A percentile compares a stretch with the other conserved stretches of the same genome.
These are phyloP conservation scores for Xylariaceae sp. DNA, from an alignment of 2,329 filamentous ascomycete species.

Conservation along the genomic window DNA sequence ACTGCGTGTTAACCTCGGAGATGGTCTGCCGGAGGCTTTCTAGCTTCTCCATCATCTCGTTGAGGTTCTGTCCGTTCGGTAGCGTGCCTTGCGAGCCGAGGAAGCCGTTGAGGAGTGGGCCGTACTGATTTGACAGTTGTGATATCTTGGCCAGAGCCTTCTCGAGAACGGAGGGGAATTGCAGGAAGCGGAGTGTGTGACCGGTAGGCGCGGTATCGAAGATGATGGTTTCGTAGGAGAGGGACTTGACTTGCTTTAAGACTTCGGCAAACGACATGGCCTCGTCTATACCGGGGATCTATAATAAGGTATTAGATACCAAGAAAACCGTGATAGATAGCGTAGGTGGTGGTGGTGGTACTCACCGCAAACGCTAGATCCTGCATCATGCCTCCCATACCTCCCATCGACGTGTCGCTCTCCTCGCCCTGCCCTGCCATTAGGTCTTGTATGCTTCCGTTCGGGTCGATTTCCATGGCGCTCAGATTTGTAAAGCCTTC, in stretches of 20 bases:
- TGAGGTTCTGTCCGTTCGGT: conserved; percentile 89
- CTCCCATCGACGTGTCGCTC: conserved; percentile 55
- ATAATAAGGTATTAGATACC: conserved; percentile 17
- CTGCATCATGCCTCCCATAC: conserved; percentile 96
- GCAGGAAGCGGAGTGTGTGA: conserved; percentile 96
- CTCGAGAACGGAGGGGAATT: conserved; percentile 97
- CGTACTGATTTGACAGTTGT: conserved; percentile 91
- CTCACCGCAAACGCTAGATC: conserved; percentile 92
- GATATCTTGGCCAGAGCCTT: conserved; percentile 98
- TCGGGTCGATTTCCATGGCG: conserved; percentile 99
- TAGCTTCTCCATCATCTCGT: conserved; percentile 92
- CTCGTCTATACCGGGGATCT: conserved; percentile 98
- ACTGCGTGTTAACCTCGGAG: conserved; percentile 93
- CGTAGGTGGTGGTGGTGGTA: too few relatives aligned
- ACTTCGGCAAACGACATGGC: conserved; percentile 99
- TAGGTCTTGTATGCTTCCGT: conserved; percentile 95
- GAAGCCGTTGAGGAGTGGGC: conserved; percentile 91
- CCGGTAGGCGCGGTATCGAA: conserved; percentile 98
- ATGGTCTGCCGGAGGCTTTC: conserved; percentile 93
- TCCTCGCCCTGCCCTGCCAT: conserved; percentile 77
- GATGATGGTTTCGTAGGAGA: conserved; percentile 98
- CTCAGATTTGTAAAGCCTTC: conserved; percentile 92
- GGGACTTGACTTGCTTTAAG: conserved; percentile 97
- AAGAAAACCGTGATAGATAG: background rate
- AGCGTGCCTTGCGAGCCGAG: conserved; percentile 75